These are phyloP conservation scores for Talaromyces sp. DNA, from an alignment of 2,329 filamentous ascomycete genomes.

Conservation along the genomic window DNA sequence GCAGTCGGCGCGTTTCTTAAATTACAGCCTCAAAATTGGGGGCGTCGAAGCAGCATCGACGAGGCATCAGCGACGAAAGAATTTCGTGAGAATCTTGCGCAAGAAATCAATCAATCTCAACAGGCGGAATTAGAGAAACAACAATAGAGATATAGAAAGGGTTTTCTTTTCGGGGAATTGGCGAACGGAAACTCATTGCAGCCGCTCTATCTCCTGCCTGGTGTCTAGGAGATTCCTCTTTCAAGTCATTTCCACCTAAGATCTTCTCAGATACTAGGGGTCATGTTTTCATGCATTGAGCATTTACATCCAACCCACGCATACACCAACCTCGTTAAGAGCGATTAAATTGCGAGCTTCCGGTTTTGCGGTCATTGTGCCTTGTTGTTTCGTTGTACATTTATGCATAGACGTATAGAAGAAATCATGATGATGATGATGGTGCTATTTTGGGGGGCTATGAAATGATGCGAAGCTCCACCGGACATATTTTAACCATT, in stretches of 20 bases:
- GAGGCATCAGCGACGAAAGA: conserved; percentile 32
- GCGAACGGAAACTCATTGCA: not conserved
- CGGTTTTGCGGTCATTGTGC: not conserved
- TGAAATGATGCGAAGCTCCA: not conserved
- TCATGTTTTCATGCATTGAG: not conserved
- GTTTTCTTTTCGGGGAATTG: not conserved
- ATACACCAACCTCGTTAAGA: not conserved
- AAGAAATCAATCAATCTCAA: not conserved
- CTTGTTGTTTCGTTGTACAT: conserved; percentile 7
- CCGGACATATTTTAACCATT: no score
- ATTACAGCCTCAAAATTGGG: conserved; percentile 87
- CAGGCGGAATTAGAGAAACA: not conserved
- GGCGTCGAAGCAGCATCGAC: conserved; percentile 73
- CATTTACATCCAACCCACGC: not conserved
- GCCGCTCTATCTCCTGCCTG: not conserved
- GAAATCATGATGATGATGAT: not conserved
- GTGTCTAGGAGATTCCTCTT: not conserved
- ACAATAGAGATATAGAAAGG: not conserved
- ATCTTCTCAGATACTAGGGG: not conserved
- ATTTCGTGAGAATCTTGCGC: conserved; percentile 8
- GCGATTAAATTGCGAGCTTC: not conserved
- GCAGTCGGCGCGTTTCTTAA: conserved; percentile 92
- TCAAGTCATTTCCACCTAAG: not conserved
- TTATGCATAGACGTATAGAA: conserved; percentile 16
- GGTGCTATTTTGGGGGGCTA: not conserved